phyloP scores from a whole-genome alignment of 768 basidiomycete species.

The Boletus reticulatus region DNA sequence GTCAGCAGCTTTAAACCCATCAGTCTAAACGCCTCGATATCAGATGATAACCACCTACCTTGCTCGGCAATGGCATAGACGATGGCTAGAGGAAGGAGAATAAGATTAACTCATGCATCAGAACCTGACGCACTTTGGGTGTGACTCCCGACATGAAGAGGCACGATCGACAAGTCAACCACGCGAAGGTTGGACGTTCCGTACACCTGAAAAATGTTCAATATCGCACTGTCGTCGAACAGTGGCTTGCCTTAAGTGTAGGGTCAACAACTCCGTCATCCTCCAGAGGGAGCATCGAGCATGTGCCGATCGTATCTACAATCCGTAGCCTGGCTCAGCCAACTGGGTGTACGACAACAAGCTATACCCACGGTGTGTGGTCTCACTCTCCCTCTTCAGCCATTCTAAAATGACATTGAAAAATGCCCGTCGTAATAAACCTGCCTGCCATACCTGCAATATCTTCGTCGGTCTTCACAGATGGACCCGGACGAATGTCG shows the following conservation, averaged over 20 bases:
- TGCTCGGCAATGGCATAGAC: background rate
- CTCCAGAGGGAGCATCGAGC: conserved; percentile 1
- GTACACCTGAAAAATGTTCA: background rate
- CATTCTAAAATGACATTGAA: background rate
- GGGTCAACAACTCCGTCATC: background rate
- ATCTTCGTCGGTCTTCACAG: background rate
- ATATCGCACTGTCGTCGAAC: background rate
- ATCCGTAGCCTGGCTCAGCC: background rate
- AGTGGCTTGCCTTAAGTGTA: background rate
- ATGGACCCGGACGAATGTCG: background rate
- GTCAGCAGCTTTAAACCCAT: background rate
- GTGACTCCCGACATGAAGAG: background rate
- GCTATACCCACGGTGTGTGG: background rate
- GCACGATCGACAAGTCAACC: background rate
- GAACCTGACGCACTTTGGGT: background rate
- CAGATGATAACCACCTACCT: background rate
- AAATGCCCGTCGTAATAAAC: background rate
- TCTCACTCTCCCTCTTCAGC: background rate
- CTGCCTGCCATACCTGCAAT: background rate
- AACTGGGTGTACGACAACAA: background rate
- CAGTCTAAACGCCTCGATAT: background rate
- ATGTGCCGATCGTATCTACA: conserved; percentile 1
- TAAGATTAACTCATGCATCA: background rate
- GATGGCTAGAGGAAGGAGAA: background rate
- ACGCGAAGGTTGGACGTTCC: background rate